Evolutionary conservation across 192 early-diverging fungal species (phyloP), one percentile per base, ranked within the genome.

Genomic region (Backusella parvicylindrica): DNA sequence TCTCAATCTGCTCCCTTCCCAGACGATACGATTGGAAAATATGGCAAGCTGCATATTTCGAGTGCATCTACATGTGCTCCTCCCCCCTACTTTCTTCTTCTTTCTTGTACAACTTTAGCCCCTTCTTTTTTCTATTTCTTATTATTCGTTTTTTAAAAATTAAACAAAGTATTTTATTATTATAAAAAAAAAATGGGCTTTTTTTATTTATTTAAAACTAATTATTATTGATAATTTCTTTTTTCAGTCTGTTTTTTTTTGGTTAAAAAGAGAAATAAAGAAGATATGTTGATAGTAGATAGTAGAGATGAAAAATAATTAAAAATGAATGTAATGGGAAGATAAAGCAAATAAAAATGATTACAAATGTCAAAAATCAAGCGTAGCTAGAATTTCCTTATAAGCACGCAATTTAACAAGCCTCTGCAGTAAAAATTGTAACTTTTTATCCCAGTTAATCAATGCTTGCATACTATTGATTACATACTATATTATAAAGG

Each of bases 11-110:
- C 76, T 23, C 76, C 76, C 16, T 50, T 78, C 13, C 76, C 76
- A 23, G 76, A 78, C 37, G 76, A 78, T 68, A 66, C 76, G 2
- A 53, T 73, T 60, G 76, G 76, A 31, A 71, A 78, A 36, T 68
- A 73, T 63, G 76, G 76, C n/a, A 64, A 66, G 47, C 49, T 78
- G 31, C 68, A 75, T 68, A 65, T 75, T 18, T 68, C 64, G 28
- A 26, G 35, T 53, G 73, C 64, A 53, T 33, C 64, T 73, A 47
- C 66, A 68, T 68, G n/a, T 37, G 26, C 68, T 11, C 12, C 32
- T 50, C 6, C 0, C 21, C 21, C 26, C 38, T 43, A 68, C n/a
- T 68, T 21, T 38, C 5, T 67, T 60, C 26, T 28, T 67, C n/a
- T 36, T 21, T 67, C n/a, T 36, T 36, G 32, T 30, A 23, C 38